A percentile compares a stretch with the other conserved stretches of the same genome.
phyloP scores from a whole-genome alignment of 2,329 filamentous ascomycete genomes.

The Helicocarpus griseus region DNA sequence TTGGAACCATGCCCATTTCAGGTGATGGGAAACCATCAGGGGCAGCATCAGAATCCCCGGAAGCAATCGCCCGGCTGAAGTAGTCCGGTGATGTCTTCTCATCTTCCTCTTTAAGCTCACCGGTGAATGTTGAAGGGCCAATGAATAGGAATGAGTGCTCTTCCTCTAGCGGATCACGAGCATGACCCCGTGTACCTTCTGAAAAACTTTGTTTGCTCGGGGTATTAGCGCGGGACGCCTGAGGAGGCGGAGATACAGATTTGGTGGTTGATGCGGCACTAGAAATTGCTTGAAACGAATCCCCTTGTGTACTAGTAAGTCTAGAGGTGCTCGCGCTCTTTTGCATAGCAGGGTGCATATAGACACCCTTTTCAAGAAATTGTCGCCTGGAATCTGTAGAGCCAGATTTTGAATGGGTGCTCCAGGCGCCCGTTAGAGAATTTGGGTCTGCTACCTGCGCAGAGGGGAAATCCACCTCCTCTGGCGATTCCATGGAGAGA shows the following conservation, averaged over 20 bases:
- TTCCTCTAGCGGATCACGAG: constrained; percentile 54
- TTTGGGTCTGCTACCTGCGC: background rate
- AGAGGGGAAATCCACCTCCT: constrained; percentile 27
- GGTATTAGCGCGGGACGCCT: constrained; percentile 21
- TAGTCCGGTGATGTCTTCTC: background rate
- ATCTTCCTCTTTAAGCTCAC: constrained; percentile 39
- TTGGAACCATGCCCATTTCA: constrained; percentile 1
- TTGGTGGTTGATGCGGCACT: constrained; percentile 15
- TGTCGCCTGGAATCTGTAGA: background rate
- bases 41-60: background rate
- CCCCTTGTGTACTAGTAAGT: background rate
- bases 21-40: background rate
- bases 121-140: constrained; percentile 47
- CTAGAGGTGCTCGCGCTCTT: background rate
- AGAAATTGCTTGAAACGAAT: background rate
- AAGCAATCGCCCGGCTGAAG: background rate
- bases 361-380: background rate
- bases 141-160: constrained; percentile 66
- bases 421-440: background rate
- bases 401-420: background rate
- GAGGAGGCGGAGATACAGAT: constrained; percentile 20
- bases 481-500: constrained; percentile 37
- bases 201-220: constrained; percentile 26
- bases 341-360: background rate
- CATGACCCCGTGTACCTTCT: constrained; percentile 49